phyloP scores from a whole-genome alignment of 305 asterid genomes.

The Rubia balearica region DNA sequence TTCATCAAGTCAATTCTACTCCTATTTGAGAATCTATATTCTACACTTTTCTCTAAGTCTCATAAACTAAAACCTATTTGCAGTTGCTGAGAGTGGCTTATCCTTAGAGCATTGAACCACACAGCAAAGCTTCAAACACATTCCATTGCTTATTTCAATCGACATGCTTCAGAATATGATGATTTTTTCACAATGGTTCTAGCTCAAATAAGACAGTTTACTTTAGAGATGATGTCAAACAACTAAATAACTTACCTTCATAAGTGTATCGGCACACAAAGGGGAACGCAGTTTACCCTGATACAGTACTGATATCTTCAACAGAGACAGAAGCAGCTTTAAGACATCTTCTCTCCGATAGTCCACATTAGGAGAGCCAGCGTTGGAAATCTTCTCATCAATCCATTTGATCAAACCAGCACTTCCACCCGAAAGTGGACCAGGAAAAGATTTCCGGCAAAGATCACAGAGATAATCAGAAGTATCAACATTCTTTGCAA shows the following conservation, averaged over 20 bases:
- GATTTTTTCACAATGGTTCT: not conserved
- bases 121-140: not conserved
- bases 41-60: not conserved
- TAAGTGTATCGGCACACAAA: slow-evolving; percentile 55
- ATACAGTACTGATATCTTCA: slow-evolving; percentile 74
- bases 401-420: slow-evolving; percentile 79
- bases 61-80: not conserved
- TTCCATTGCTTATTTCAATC: not conserved
- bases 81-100: not conserved
- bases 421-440: slow-evolving; percentile 89
- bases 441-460: slow-evolving; percentile 61
- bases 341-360: slow-evolving; percentile 55
- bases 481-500: slow-evolving; percentile 38
- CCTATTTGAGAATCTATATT: slow-evolving; percentile 1
- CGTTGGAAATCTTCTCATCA: slow-evolving; percentile 67
- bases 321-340: slow-evolving; percentile 71
- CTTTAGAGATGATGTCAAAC: slow-evolving; percentile 3
- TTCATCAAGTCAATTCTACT: not conserved
- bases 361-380: slow-evolving; percentile 44
- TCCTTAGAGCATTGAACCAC: not conserved
- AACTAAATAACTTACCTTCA: slow-evolving; percentile 43
- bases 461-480: slow-evolving; percentile 60
- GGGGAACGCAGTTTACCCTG: slow-evolving; percentile 94
- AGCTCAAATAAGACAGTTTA: not conserved
- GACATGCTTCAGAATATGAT: too few relatives aligned